Percentiles rank a stretch among this genome's conserved stretches.
Evolutionary conservation across 371 early-diverging fungal genomes (phyloP).

Genomic region (Synchytrium microbalum): DNA sequence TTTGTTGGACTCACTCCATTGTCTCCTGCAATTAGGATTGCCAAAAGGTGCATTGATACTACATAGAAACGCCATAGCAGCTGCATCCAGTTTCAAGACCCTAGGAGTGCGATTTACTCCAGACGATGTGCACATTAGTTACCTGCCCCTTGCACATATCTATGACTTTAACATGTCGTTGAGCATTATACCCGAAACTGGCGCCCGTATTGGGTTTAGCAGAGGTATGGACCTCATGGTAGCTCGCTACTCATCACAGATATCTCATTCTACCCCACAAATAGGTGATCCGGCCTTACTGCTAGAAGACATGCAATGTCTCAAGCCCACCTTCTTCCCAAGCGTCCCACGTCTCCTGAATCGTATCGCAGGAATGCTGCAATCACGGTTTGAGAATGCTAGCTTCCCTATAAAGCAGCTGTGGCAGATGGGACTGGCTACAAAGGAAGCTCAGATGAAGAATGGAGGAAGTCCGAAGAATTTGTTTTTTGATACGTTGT

Average conservation of each 20-base stretch:
- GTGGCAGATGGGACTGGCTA: too few relatives aligned
- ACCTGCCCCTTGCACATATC: slow-evolving; percentile 83
- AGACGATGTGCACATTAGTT: slow-evolving; percentile 54
- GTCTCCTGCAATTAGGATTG: too few relatives aligned
- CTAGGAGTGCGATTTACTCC: slow-evolving; percentile 6
- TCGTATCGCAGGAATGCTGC: slow-evolving; percentile 54
- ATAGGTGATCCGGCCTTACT: slow-evolving; percentile 46
- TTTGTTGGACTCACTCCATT: too few relatives aligned
- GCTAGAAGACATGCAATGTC: slow-evolving; percentile 68
- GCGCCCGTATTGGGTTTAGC: too few relatives aligned
- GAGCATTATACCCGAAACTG: too few relatives aligned
- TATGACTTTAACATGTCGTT: slow-evolving; percentile 67
- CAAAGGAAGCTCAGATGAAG: slow-evolving; percentile 48
- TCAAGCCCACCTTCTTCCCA: slow-evolving; percentile 77
- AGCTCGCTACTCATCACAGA: too few relatives aligned
- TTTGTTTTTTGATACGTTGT: slow-evolving; percentile 78
- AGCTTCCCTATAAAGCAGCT: too few relatives aligned
- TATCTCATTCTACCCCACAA: too few relatives aligned
- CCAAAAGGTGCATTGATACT: slow-evolving; percentile 75
- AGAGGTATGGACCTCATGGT: too few relatives aligned
- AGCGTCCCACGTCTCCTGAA: slow-evolving; percentile 88
- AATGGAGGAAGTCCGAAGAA: slow-evolving; percentile 55
- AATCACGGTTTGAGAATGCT: slow-evolving; percentile 61
- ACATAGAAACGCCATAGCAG: slow-evolving; percentile 66
- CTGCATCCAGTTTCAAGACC: slow-evolving; percentile 15